A percentile compares a stretch with the other conserved stretches of the same genome.
These are phyloP conservation scores for Spiraea crenata DNA, from an alignment of 331 rosid species.

Conservation along the genomic window DNA sequence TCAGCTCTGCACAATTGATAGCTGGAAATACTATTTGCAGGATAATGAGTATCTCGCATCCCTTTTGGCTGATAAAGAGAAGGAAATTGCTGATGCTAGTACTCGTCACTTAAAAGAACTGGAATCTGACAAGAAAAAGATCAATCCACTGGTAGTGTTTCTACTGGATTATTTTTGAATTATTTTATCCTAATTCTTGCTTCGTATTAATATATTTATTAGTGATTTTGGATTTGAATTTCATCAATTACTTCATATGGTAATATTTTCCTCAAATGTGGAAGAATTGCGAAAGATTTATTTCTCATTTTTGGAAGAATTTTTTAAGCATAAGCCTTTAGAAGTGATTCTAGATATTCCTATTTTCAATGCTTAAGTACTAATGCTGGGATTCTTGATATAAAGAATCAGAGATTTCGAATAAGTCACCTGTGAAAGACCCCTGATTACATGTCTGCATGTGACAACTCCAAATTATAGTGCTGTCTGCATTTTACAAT, in stretches of 20 bases:
- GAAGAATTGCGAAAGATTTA: background rate
- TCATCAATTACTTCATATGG: background rate
- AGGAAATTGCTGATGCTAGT: slow-evolving; percentile 34
- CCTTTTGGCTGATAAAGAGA: slow-evolving; percentile 44
- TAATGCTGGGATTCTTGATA: background rate
- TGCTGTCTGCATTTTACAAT: background rate
- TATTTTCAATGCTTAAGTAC: background rate
- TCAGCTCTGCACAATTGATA: slow-evolving; percentile 13
- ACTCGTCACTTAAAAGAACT: slow-evolving; percentile 31
- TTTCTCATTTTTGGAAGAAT: background rate
- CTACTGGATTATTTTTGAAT: background rate
- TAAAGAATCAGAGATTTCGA: background rate
- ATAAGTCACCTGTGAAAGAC: background rate
- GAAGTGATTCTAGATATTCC: background rate
- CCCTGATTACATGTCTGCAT: background rate
- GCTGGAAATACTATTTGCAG: slow-evolving; percentile 33
- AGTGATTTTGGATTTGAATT: background rate
- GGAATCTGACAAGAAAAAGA: slow-evolving; percentile 22
- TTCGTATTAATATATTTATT: background rate
- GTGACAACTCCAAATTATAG: background rate
- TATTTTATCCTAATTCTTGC: slow-evolving; percentile 14
- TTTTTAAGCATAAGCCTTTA: background rate
- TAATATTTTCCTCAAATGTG: background rate
- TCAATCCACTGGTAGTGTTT: slow-evolving; percentile 34
- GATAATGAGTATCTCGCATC: slow-evolving; percentile 54